Evolutionary conservation across 1,284 basidiomycete genomes (phyloP).

Genomic region (Naganishia cerealis): DNA sequence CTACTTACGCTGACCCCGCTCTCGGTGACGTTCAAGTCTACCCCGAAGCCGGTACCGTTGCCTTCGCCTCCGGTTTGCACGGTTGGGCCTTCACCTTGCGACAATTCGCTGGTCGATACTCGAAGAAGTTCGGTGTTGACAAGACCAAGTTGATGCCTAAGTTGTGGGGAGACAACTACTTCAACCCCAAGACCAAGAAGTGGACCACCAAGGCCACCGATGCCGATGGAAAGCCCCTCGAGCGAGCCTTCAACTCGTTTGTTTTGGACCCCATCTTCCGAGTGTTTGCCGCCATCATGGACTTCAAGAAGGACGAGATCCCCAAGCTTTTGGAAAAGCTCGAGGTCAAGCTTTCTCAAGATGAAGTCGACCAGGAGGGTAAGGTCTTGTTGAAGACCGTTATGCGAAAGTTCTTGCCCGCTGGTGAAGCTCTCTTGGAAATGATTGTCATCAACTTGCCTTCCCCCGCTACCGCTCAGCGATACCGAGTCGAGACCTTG

Average conservation of each 20-base stretch:
- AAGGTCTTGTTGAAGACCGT: conserved; percentile 95
- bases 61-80: conserved; percentile 98
- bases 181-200: conserved; percentile 96
- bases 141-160: conserved; percentile 97
- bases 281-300: conserved; percentile 98
- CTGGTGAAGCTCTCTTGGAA: conserved; percentile 96
- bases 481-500: conserved; percentile 98
- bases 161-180: conserved; percentile 99
- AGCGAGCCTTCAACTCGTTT: conserved; percentile 92
- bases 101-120: conserved; percentile 91
- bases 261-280: conserved; percentile 99
- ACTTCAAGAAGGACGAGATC: conserved; percentile 96
- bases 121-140: conserved; percentile 99
- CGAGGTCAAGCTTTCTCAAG: conserved; percentile 82
- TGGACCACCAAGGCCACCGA: conserved; percentile 82
- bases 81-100: conserved; percentile 99
- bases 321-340: conserved; percentile 91
- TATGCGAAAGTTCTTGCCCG: conserved; percentile 99
- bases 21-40: conserved; percentile 99
- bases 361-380: conserved; percentile 93
- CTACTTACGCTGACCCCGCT: conserved; percentile 90
- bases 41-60: conserved; percentile 97
- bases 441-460: conserved; percentile 99
- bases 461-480: conserved; percentile 93
- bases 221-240: conserved; percentile 82